phyloP scores from a whole-genome alignment of 257 asterid genomes.

The Solanum sitiens region DNA sequence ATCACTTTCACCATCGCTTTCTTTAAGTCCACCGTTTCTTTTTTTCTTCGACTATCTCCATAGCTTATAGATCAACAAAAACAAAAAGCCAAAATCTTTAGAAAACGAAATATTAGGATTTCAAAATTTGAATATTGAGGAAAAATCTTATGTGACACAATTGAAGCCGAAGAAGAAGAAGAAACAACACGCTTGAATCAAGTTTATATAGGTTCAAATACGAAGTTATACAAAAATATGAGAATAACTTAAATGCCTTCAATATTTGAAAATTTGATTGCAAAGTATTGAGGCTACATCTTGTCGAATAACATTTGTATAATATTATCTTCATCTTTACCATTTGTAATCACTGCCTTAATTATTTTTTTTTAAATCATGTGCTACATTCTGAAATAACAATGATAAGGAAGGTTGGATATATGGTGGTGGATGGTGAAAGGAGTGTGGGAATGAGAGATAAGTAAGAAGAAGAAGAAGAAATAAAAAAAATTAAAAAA shows the following conservation, averaged over 20 bases:
- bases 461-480: no score
- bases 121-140: not conserved
- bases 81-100: not conserved
- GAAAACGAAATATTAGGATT: not conserved
- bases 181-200: not conserved
- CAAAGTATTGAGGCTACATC: not conserved
- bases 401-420: no score
- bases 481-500: no score
- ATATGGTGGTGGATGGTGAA: no score
- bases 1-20: not conserved
- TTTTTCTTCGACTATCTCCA: not conserved
- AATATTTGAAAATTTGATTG: not conserved
- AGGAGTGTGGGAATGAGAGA: no score
- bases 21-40: not conserved
- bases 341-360: no score
- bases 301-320: no score
- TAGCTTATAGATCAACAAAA: not conserved
- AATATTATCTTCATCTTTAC: no score
- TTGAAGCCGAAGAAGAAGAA: not conserved
- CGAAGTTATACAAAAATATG: not conserved
- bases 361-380: no score
- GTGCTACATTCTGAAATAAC: no score
- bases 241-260: not conserved
- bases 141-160: no score
- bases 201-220: not conserved